phyloP scores from a whole-genome alignment of 148 eudicot species.

The Rheum nobile region DNA sequence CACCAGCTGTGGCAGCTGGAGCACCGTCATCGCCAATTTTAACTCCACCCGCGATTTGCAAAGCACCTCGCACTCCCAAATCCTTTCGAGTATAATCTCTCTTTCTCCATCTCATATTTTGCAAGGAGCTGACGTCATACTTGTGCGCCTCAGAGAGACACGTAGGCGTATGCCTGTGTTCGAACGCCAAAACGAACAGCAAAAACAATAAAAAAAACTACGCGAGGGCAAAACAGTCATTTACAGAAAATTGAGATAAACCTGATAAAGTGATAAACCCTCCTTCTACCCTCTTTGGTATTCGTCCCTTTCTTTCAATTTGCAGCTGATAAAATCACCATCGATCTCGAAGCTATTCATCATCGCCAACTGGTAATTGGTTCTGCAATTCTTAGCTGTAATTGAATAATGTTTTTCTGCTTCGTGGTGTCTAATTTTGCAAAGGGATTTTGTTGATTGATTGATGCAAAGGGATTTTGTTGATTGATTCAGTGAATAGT shows the following conservation, averaged over 20 bases:
- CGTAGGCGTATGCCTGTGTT: background rate
- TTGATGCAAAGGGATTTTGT: too few species aligned
- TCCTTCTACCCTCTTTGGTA: background rate
- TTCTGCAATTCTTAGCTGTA: background rate
- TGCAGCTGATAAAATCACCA: background rate
- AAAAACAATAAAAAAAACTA: background rate
- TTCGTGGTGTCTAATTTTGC: background rate
- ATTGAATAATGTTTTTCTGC: background rate
- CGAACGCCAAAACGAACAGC: background rate
- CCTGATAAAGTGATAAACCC: conserved; percentile 4
- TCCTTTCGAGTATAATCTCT: background rate
- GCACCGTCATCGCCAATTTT: background rate
- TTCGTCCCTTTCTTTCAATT: background rate
- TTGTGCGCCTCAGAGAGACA: background rate
- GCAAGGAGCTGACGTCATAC: background rate
- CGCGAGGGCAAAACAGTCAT: background rate
- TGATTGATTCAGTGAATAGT: background rate
- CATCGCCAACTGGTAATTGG: background rate
- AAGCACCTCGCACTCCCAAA: background rate
- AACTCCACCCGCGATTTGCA: background rate
- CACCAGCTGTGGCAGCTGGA: conserved; percentile 3
- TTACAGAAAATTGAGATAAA: background rate
- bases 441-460: background rate
- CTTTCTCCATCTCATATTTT: background rate
- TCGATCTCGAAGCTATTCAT: background rate